These are phyloP conservation scores for Ceratobasidium sp. DNA, from an alignment of 1,284 basidiomycete genomes.

Conservation along the genomic window DNA sequence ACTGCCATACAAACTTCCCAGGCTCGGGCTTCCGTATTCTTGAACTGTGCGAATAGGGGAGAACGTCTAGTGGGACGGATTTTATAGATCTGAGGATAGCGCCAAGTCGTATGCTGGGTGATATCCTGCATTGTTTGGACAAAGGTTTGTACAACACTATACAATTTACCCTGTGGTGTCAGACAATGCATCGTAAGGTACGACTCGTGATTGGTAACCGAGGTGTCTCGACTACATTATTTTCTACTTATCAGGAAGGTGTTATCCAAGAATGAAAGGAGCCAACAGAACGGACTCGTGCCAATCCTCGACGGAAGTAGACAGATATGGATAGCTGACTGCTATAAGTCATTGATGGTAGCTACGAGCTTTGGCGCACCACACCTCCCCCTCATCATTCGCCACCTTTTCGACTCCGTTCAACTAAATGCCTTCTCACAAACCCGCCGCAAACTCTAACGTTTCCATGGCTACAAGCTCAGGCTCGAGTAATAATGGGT, in stretches of 20 bases:
- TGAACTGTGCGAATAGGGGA: not conserved
- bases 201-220: not conserved
- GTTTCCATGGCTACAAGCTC: slow-evolving; percentile 3
- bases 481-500: not conserved
- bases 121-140: not conserved
- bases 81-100: not conserved
- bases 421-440: not conserved
- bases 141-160: not conserved
- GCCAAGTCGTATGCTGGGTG: not conserved
- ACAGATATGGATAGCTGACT: not conserved
- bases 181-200: not conserved
- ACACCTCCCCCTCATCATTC: not conserved
- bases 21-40: not conserved
- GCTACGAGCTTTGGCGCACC: not conserved
- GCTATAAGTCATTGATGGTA: not conserved
- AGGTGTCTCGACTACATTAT: not conserved
- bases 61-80: not conserved
- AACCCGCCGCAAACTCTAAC: not conserved
- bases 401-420: not conserved
- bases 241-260: slow-evolving; percentile 4
- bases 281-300: not conserved
- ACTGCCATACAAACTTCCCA: not conserved
- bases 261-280: slow-evolving; percentile 8
- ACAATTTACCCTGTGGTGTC: not conserved
- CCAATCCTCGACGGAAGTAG: slow-evolving; percentile 6